phyloP scores from a whole-genome alignment of 2,329 filamentous ascomycete genomes.

The Stenocarpella maydis region DNA sequence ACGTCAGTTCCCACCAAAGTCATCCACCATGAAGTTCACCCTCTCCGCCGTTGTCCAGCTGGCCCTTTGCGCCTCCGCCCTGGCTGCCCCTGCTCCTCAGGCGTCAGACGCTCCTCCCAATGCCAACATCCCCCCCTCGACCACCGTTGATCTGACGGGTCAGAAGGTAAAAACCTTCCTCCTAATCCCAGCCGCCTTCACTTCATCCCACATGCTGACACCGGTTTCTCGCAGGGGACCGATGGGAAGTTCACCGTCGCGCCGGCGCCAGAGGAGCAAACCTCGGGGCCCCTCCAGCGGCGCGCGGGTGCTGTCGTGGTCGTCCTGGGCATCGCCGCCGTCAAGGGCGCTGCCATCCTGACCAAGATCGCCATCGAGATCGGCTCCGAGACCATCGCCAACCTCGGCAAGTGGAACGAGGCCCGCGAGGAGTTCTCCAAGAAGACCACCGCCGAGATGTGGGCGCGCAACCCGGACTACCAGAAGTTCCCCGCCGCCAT shows the following conservation, averaged over 20 bases:
- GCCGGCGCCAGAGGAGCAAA: constrained; percentile 27
- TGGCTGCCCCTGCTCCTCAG: constrained; percentile 3
- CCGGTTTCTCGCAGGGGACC: neutral
- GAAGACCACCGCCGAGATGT: constrained; percentile 36
- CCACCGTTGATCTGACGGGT: constrained; percentile 22
- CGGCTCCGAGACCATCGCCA: constrained; percentile 29
- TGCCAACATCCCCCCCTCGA: constrained; percentile 28
- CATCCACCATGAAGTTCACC: constrained; percentile 12
- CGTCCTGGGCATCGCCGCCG: constrained; percentile 28
- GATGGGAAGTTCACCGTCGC: constrained; percentile 29
- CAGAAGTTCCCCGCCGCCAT: constrained; percentile 32
- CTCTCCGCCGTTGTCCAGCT: constrained; percentile 1
- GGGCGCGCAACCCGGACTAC: constrained; percentile 36
- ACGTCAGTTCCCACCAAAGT: neutral
- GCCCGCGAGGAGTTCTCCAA: constrained; percentile 38
- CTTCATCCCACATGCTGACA: neutral
- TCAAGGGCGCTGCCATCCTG: constrained; percentile 23
- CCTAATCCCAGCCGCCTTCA: too few relatives aligned
- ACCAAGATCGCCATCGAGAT: constrained; percentile 31
- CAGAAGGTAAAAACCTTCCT: constrained; percentile 2
- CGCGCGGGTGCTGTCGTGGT: constrained; percentile 38
- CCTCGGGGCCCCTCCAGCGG: constrained; percentile 26
- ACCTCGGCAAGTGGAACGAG: constrained; percentile 31
- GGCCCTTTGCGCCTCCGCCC: constrained; percentile 6
- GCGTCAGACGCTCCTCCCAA: constrained; percentile 8